These are phyloP conservation scores for Corymbia calophylla DNA, from an alignment of 441 rosid species.

Conservation along the genomic window DNA sequence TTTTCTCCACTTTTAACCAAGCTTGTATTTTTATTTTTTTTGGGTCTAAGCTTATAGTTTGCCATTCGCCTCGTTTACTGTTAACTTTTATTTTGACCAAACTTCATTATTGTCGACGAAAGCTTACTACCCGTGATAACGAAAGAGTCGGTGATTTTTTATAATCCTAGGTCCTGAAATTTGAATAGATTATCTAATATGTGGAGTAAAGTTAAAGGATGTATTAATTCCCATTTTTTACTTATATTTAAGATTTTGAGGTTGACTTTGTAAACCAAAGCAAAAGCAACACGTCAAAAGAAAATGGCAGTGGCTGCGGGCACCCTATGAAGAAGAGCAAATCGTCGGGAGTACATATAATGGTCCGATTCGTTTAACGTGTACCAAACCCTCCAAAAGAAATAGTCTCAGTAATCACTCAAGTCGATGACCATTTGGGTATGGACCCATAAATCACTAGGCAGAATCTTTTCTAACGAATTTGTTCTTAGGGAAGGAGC, in stretches of 20 bases:
- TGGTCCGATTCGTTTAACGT: background rate
- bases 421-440: background rate
- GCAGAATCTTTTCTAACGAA: background rate
- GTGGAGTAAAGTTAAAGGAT: background rate
- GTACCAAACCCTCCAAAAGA: background rate
- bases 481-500: background rate
- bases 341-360: background rate
- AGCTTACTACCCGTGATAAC: background rate
- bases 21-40: background rate
- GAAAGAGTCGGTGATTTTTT: background rate
- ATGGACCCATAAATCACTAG: background rate
- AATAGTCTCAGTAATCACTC: background rate
- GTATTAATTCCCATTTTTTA: background rate
- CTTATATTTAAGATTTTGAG: background rate
- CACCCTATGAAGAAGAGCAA: background rate
- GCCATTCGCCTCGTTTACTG: background rate
- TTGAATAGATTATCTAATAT: background rate
- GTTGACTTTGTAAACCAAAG: background rate
- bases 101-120: background rate
- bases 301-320: background rate
- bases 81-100: background rate
- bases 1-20: background rate
- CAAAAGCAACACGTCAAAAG: background rate
- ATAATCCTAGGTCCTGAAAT: background rate
- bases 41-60: background rate